Percentiles rank a stretch among this genome's conserved stretches.
phyloP scores from a whole-genome alignment of 129 eudicot species.

The Smallanthus sonchifolius region DNA sequence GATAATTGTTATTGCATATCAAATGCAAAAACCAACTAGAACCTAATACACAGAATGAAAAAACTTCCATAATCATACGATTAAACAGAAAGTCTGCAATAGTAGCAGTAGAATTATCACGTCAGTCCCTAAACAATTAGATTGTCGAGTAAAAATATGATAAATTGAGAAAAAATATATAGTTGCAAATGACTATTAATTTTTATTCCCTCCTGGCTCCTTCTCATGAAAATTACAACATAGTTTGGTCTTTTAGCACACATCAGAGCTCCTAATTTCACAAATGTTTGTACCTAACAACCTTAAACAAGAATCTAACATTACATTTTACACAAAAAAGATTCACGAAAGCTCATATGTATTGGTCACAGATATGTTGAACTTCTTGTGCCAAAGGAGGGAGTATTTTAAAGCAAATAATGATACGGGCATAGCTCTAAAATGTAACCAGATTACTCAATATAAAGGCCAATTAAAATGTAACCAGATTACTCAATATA shows the following conservation, averaged over 20 bases:
- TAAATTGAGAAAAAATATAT: background rate
- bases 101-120: too few species aligned
- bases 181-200: too few species aligned
- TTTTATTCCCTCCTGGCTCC: too few species aligned
- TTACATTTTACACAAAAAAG: background rate
- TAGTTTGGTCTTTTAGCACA: background rate
- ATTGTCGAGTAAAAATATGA: too few species aligned
- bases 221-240: too few species aligned
- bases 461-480: background rate
- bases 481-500: background rate
- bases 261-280: background rate
- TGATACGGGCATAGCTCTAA: background rate
- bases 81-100: too few species aligned
- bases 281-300: background rate
- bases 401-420: background rate
- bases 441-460: background rate
- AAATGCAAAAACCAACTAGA: too few species aligned
- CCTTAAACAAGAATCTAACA: background rate
- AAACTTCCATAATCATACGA: too few species aligned
- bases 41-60: too few species aligned
- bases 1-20: too few species aligned
- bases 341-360: background rate
- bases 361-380: background rate
- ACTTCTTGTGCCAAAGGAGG: background rate
- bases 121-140: too few species aligned